phyloP scores from a whole-genome alignment of 2,329 filamentous ascomycete genomes.

The Ophiostoma pallidulum region DNA sequence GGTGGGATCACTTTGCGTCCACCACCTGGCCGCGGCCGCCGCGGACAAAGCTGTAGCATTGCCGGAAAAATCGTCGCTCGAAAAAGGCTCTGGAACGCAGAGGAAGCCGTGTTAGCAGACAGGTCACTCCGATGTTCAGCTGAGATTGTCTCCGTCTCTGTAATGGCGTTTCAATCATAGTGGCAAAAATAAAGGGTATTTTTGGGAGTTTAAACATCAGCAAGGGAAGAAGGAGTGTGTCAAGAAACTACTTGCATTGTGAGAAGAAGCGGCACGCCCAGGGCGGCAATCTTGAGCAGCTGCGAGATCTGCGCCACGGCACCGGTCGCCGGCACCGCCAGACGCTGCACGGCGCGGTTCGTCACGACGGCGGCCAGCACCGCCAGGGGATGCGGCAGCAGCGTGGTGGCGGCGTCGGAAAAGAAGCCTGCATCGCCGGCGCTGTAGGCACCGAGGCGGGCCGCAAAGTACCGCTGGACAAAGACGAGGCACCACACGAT shows the following conservation, averaged over 20 bases:
- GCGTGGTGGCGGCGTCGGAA: constrained; percentile 30
- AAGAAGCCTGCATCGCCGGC: constrained; percentile 22
- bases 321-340: constrained; percentile 22
- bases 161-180: constrained; percentile 6
- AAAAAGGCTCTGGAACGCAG: constrained; percentile 43
- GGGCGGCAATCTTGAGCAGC: constrained; percentile 38
- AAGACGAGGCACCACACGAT: constrained; percentile 74
- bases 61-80: constrained; percentile 44
- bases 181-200: too few relatives aligned
- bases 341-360: constrained; percentile 30
- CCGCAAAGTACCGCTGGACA: constrained; percentile 53
- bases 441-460: too few relatives aligned
- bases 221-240: neutral
- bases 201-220: too few relatives aligned
- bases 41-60: constrained; percentile 30
- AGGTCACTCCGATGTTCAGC: too few relatives aligned
- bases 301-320: constrained; percentile 27
- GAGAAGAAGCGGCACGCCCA: constrained; percentile 43
- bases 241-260: constrained; percentile 46
- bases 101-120: too few relatives aligned
- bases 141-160: too few relatives aligned
- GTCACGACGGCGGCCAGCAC: constrained; percentile 36
- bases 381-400: constrained; percentile 36
- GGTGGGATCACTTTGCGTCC: too few relatives aligned
- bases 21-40: constrained; percentile 3